Evolutionary conservation across 352 stramenopile species (phyloP).

Genomic region (Globisporangium middletonii): DNA sequence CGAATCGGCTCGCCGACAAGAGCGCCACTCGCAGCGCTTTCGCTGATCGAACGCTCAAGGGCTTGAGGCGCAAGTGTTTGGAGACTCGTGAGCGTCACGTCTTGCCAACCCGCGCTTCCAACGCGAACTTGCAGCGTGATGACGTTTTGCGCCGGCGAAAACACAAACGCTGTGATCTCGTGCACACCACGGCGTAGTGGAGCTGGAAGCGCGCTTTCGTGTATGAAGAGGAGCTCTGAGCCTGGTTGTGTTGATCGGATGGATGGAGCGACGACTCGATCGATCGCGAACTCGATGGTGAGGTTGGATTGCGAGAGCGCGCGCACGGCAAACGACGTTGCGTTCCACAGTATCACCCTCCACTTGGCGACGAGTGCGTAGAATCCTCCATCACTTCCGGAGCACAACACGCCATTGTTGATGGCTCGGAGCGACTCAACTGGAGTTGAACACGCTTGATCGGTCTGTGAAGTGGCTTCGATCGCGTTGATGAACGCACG

Average conservation of each 20-base stretch:
- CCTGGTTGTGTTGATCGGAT: background rate
- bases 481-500: slow-evolving; percentile 5
- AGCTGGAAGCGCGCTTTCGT: background rate
- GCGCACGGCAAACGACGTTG: slow-evolving; percentile 10
- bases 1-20: background rate
- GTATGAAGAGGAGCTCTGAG: slow-evolving; percentile 1
- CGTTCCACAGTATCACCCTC: slow-evolving; percentile 9
- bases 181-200: slow-evolving; percentile 5
- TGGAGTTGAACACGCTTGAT: background rate
- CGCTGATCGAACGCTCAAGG: background rate
- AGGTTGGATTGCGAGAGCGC: slow-evolving; percentile 12
- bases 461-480: background rate
- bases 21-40: slow-evolving; percentile 1
- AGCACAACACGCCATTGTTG: background rate
- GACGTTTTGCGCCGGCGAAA: background rate
- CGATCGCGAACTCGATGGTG: slow-evolving; percentile 13
- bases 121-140: slow-evolving; percentile 8
- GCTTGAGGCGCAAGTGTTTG: background rate
- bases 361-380: slow-evolving; percentile 5
- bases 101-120: slow-evolving; percentile 1
- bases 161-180: slow-evolving; percentile 1
- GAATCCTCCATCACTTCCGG: background rate
- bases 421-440: background rate
- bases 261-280: slow-evolving; percentile 5
- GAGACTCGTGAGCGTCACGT: slow-evolving; percentile 1